Evolutionary conservation across 1,139 yeast species (phyloP).

Genomic region (Kodamaea sp.): DNA sequence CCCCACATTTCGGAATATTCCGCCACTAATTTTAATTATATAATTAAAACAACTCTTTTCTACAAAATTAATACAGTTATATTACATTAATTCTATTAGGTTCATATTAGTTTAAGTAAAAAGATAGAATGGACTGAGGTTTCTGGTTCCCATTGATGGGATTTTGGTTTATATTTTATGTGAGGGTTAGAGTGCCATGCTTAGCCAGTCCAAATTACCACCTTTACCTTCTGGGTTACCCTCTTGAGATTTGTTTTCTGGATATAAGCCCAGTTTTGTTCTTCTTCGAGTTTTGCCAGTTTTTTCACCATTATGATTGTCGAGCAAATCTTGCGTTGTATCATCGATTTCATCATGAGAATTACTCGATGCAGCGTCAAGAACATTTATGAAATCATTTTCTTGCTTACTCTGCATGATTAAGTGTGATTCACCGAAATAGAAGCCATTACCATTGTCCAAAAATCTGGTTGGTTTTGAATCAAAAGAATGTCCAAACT

Average conservation of each 20-base stretch:
- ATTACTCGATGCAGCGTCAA: constrained; percentile 6
- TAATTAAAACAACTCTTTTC: too few relatives aligned
- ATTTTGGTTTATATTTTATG: too few relatives aligned
- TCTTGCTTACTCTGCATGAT: constrained; percentile 5
- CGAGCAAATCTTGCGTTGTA: constrained; percentile 4
- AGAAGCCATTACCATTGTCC: constrained; percentile 9
- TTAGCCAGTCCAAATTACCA: constrained; percentile 27
- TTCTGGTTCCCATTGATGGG: too few relatives aligned
- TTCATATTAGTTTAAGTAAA: too few relatives aligned
- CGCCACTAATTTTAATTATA: too few relatives aligned
- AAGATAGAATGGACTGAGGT: too few relatives aligned
- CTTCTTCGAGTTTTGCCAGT: constrained; percentile 1
- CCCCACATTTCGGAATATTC: too few relatives aligned
- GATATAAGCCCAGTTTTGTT: neutral
- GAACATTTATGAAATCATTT: constrained; percentile 15
- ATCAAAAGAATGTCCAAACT: neutral
- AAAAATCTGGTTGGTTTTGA: constrained; percentile 4
- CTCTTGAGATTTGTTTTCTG: constrained; percentile 1
- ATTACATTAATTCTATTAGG: too few relatives aligned
- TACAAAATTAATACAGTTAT: too few relatives aligned
- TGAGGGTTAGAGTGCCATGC: constrained; percentile 16
- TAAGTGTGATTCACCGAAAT: constrained; percentile 3
- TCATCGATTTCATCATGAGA: constrained; percentile 5
- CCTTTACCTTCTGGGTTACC: constrained; percentile 10
- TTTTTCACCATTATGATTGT: constrained; percentile 4